A percentile compares a stretch with the other conserved stretches of the same genome.
Conservation (phyloP, 1,139 yeast species). For the Komagataea norvegica region DNA sequence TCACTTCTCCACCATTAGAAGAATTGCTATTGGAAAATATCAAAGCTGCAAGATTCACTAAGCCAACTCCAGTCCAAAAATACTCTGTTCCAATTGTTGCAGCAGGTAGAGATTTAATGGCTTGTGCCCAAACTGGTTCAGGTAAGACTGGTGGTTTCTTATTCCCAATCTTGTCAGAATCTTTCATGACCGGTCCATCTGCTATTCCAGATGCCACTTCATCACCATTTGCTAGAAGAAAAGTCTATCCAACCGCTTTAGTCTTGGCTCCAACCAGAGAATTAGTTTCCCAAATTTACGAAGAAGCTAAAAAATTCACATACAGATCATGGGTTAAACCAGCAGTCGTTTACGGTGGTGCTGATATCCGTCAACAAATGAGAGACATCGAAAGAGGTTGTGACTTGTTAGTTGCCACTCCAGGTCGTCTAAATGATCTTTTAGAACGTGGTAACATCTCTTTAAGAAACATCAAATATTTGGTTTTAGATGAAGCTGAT, state of each 20-base stretch:
- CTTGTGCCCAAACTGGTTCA: constrained; percentile 99
- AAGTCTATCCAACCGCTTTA: constrained; percentile 91
- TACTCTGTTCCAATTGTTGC: constrained; percentile 97
- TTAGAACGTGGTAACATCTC: constrained; percentile 93
- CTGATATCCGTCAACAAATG: constrained; percentile 84
- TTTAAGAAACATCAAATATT: constrained; percentile 81
- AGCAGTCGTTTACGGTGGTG: constrained; percentile 97
- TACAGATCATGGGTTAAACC: constrained; percentile 99
- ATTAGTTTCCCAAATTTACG: constrained; percentile 92
- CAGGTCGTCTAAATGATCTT: constrained; percentile 96
- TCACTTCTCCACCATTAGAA: constrained; percentile 92
- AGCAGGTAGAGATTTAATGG: constrained; percentile 96
- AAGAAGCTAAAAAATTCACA: constrained; percentile 91
- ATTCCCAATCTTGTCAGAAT: constrained; percentile 94
- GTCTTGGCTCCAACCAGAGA: constrained; percentile 99
- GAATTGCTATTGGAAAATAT: constrained; percentile 83
- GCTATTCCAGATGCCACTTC: constrained; percentile 44
- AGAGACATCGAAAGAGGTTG: constrained; percentile 91
- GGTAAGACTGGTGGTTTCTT: constrained; percentile 99
- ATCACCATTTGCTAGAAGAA: constrained; percentile 60
- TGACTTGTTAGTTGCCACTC: constrained; percentile 94
- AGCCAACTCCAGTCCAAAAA: constrained; percentile 98
- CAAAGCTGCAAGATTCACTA: constrained; percentile 80
- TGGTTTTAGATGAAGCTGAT: constrained; percentile 98
- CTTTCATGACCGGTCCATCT: constrained; percentile 86